Evolutionary conservation across 768 basidiomycete species (phyloP).

Genomic region (Chalciporus sphaerocephalus): DNA sequence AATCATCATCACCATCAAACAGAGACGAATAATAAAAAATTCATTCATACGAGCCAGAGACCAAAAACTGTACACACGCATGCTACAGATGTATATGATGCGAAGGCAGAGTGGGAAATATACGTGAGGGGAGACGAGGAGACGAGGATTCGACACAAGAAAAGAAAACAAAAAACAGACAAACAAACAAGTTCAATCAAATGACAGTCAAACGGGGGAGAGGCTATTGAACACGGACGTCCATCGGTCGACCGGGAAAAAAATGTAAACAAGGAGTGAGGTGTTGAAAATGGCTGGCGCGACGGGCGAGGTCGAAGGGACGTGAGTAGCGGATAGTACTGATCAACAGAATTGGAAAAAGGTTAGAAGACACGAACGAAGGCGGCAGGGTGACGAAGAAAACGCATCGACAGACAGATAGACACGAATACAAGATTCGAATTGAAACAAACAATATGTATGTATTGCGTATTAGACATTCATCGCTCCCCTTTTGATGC

Average conservation of each 20-base stretch:
- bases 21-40: not conserved
- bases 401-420: not conserved
- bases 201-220: not conserved
- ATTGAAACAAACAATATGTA: slow-evolving; percentile 9
- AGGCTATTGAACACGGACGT: slow-evolving; percentile 6
- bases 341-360: not conserved
- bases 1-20: not conserved
- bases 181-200: not conserved
- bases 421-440: slow-evolving; percentile 13
- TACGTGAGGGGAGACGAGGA: slow-evolving; percentile 1
- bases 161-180: not conserved
- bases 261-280: slow-evolving; percentile 13
- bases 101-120: not conserved
- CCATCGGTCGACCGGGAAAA: slow-evolving; percentile 15
- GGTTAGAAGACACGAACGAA: slow-evolving; percentile 9
- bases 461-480: slow-evolving; percentile 2
- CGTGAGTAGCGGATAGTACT: not conserved
- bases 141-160: not conserved
- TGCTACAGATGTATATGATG: slow-evolving; percentile 32
- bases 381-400: not conserved
- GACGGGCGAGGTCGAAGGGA: not conserved
- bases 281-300: not conserved
- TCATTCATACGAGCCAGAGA: not conserved
- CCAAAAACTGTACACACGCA: slow-evolving; percentile 35
- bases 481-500: slow-evolving; percentile 1